These are phyloP conservation scores for Arthrobotrys pseudoclavata DNA, from an alignment of 2,329 filamentous ascomycete genomes.

Conservation along the genomic window DNA sequence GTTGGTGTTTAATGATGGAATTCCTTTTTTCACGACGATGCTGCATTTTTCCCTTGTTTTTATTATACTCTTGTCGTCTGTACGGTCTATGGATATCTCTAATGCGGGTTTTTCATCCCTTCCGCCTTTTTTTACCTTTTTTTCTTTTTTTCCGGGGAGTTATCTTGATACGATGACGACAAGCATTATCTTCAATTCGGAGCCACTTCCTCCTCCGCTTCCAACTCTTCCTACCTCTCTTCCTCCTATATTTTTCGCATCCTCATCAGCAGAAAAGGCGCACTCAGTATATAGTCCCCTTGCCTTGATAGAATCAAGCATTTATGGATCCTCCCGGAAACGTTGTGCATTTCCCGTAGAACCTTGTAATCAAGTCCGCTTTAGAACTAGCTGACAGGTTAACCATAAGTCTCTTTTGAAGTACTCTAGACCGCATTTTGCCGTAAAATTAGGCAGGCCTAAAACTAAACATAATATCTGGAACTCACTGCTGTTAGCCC, in stretches of 20 bases:
- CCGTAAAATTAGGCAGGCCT: no score
- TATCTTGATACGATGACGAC: constrained; percentile 52
- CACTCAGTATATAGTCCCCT: constrained; percentile 58
- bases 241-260: constrained; percentile 48
- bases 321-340: constrained; percentile 58
- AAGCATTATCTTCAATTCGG: constrained; percentile 40
- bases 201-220: constrained; percentile 1
- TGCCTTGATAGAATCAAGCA: constrained; percentile 59
- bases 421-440: not conserved
- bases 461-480: no score
- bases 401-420: not conserved
- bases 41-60: constrained; percentile 48
- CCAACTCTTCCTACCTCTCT: constrained; percentile 4
- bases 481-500: no score
- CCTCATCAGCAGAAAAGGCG: constrained; percentile 60
- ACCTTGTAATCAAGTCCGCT: not conserved
- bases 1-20: constrained; percentile 49
- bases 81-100: constrained; percentile 60
- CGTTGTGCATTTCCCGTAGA: constrained; percentile 11
- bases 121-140: constrained; percentile 60
- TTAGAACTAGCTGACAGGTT: no score
- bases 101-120: constrained; percentile 57
- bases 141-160: constrained; percentile 60
- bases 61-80: constrained; percentile 50
- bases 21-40: constrained; percentile 42